These are phyloP conservation scores for Stagonosporopsis tanaceti DNA, from an alignment of 2,329 filamentous ascomycete species.

Conservation along the genomic window DNA sequence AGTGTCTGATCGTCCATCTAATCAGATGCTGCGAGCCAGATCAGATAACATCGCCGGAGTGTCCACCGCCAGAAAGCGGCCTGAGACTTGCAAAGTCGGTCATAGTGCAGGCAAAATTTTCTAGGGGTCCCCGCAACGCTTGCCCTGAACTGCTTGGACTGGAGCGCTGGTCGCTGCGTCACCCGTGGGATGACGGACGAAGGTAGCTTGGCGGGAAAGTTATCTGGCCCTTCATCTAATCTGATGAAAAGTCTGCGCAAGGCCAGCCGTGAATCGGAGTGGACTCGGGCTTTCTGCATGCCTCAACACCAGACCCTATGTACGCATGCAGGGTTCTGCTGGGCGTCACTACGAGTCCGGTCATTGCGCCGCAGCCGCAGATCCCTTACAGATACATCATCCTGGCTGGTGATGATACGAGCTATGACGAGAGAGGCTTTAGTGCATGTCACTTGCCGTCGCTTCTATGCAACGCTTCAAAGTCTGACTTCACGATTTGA, in stretches of 20 bases:
- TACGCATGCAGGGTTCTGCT: constrained; percentile 32
- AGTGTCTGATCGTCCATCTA: constrained; percentile 33
- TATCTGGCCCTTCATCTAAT: constrained; percentile 36
- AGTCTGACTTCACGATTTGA: constrained; percentile 13
- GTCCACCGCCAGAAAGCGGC: constrained; percentile 23
- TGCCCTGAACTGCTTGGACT: constrained; percentile 22
- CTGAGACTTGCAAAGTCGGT: constrained; percentile 21
- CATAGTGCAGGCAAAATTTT: constrained; percentile 43
- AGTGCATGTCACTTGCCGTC: constrained; percentile 3
- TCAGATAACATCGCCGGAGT: constrained; percentile 42
- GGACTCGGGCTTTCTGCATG: constrained; percentile 24
- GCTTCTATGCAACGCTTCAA: background rate
- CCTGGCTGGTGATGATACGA: constrained; percentile 15
- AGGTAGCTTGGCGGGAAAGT: constrained; percentile 26
- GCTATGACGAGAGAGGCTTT: constrained; percentile 40
- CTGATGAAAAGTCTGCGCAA: constrained; percentile 31
- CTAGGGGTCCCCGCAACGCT: constrained; percentile 36
- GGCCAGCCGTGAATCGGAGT: constrained; percentile 29
- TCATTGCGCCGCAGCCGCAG: constrained; percentile 28
- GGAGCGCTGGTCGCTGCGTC: constrained; percentile 19
- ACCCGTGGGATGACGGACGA: constrained; percentile 31
- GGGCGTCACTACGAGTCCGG: constrained; percentile 28
- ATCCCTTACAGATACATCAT: constrained; percentile 28
- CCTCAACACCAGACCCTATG: constrained; percentile 16
- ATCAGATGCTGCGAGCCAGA: constrained; percentile 30